Evolutionary conservation across 768 basidiomycete genomes (phyloP).

Genomic region (Favolaschia claudopus): DNA sequence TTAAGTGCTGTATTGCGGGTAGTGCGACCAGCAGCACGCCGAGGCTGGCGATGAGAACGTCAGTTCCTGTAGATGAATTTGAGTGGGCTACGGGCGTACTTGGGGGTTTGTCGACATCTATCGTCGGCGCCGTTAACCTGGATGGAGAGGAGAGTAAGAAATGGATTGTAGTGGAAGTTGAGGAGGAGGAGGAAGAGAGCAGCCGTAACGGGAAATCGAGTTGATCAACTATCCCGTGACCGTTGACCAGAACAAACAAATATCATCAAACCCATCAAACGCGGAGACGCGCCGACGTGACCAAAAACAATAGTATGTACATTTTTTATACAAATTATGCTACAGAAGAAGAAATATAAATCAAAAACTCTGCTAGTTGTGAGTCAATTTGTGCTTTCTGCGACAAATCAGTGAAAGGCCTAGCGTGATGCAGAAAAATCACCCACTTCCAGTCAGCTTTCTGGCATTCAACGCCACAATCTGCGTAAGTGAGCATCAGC

Average conservation of each 20-base stretch:
- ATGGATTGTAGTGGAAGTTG: conserved; percentile 12
- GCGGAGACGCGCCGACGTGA: no score
- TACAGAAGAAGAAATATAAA: no score
- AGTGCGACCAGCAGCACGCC: conserved; percentile 68
- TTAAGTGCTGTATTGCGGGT: conserved; percentile 60
- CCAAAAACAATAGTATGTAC: no score
- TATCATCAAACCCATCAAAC: no score
- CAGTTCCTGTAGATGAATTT: neutral
- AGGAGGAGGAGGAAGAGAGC: neutral
- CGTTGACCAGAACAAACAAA: no score
- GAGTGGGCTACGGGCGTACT: conserved; percentile 2
- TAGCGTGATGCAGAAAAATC: conserved; percentile 29
- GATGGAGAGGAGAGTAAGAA: conserved; percentile 3
- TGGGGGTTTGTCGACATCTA: conserved; percentile 24
- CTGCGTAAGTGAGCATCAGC: conserved; percentile 2
- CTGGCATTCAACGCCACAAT: conserved; percentile 37
- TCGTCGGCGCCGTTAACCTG: conserved; percentile 9
- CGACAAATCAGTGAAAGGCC: neutral
- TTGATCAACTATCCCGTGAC: no score
- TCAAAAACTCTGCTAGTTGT: no score
- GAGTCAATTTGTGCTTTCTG: conserved; percentile 31
- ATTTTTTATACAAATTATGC: no score
- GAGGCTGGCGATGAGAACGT: conserved; percentile 28
- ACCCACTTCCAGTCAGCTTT: conserved; percentile 39
- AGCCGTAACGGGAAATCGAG: no score